A percentile compares a stretch with the other conserved stretches of the same genome.
Conservation (phyloP, 306 rosid species). For the Ormosia emarginata region DNA sequence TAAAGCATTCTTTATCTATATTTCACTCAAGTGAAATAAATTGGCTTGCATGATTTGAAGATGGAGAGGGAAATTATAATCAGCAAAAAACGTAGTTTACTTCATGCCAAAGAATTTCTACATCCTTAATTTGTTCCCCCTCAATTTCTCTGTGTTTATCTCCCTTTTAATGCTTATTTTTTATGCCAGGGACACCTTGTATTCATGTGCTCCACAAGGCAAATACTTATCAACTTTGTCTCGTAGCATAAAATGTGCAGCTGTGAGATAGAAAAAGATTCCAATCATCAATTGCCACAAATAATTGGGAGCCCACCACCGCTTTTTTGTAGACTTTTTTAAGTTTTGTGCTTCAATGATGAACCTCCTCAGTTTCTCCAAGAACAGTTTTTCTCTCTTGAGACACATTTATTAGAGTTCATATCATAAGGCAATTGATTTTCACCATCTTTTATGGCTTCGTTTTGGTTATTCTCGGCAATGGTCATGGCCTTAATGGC, state of each 20-base stretch:
- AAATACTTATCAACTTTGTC: conserved; percentile 37
- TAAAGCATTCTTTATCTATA: conserved; percentile 5
- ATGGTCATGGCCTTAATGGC: conserved; percentile 25
- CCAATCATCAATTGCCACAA: conserved; percentile 32
- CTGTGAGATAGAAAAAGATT: conserved; percentile 18
- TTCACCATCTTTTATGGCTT: conserved; percentile 36
- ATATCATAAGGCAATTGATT: conserved; percentile 28
- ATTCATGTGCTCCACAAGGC: conserved; percentile 37
- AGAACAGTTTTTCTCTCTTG: conserved; percentile 12
- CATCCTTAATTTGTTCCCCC: background rate
- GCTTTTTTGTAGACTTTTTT: conserved; percentile 30
- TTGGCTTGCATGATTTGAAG: background rate
- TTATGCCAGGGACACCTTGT: background rate
- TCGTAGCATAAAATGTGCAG: conserved; percentile 27
- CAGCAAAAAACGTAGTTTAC: background rate
- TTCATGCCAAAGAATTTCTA: conserved; percentile 25
- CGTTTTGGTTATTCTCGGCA: conserved; percentile 34
- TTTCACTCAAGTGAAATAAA: conserved; percentile 9
- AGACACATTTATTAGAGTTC: conserved; percentile 24
- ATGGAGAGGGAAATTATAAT: background rate
- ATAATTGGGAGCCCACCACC: conserved; percentile 34
- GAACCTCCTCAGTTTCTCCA: conserved; percentile 26
- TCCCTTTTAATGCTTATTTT: conserved; percentile 14
- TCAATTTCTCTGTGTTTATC: background rate
- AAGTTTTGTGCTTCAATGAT: conserved; percentile 30